Evolutionary conservation across 805 yeast genomes (phyloP).

Genomic region (Sungouiozyma ichnusensis): DNA sequence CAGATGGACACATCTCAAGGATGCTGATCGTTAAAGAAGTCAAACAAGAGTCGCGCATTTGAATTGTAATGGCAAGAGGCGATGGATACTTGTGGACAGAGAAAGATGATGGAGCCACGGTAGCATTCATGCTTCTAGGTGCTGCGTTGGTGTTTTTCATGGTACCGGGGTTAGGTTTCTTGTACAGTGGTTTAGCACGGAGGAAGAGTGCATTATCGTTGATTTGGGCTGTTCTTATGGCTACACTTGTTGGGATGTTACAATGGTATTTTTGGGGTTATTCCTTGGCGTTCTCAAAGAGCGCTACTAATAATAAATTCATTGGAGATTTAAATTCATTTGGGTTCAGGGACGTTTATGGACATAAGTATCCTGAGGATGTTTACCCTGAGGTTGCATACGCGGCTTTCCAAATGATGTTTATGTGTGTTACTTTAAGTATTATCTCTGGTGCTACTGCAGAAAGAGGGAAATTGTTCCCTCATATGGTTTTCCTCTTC

Average conservation of each 20-base stretch:
- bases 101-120: slow-evolving; percentile 37
- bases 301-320: slow-evolving; percentile 63
- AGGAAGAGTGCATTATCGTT: slow-evolving; percentile 81
- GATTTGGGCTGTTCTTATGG: slow-evolving; percentile 70
- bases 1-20: no score
- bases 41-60: neutral
- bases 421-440: slow-evolving; percentile 82
- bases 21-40: neutral
- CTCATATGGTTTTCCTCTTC: slow-evolving; percentile 72
- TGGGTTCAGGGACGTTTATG: slow-evolving; percentile 66
- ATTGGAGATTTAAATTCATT: slow-evolving; percentile 80
- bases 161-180: slow-evolving; percentile 91
- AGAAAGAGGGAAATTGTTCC: slow-evolving; percentile 84
- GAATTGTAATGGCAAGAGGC: neutral
- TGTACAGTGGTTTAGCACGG: slow-evolving; percentile 85
- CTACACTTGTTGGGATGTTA: slow-evolving; percentile 62
- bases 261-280: slow-evolving; percentile 99
- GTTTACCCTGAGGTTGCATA: slow-evolving; percentile 74
- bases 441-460: slow-evolving; percentile 89
- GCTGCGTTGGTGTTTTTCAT: slow-evolving; percentile 72
- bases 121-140: slow-evolving; percentile 46
- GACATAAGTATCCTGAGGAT: slow-evolving; percentile 22
- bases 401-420: slow-evolving; percentile 85
- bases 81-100: slow-evolving; percentile 22
- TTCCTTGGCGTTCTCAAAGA: slow-evolving; percentile 74